phyloP scores from a whole-genome alignment of 768 basidiomycete species.

The Mycena floridula region DNA sequence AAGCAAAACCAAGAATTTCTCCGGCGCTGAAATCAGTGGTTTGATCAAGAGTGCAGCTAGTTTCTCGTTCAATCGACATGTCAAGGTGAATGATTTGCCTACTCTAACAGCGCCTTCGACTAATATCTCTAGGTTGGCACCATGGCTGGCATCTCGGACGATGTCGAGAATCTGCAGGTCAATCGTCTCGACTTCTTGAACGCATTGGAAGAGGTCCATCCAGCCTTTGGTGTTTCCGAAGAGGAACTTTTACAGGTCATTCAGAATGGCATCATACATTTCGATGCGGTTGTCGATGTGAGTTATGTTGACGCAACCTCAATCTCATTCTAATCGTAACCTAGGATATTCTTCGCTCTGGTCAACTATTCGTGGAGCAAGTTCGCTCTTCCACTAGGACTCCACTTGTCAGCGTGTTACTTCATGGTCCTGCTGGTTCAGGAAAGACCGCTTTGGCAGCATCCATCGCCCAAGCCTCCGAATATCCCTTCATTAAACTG shows the following conservation, averaged over 20 bases:
- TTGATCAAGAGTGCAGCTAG: constrained; percentile 96
- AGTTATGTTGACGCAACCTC: constrained; percentile 21
- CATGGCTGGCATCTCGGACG: constrained; percentile 93
- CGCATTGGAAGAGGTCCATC: constrained; percentile 91
- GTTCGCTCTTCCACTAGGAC: constrained; percentile 87
- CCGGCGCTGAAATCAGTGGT: constrained; percentile 93
- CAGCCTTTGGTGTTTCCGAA: constrained; percentile 96
- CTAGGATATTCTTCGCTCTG: constrained; percentile 82
- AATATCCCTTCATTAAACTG: constrained; percentile 97
- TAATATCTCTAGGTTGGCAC: constrained; percentile 76
- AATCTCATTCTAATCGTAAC: not conserved
- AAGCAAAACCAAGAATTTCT: constrained; percentile 88
- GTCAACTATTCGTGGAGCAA: constrained; percentile 87
- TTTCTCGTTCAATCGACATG: constrained; percentile 96
- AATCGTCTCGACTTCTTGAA: constrained; percentile 81
- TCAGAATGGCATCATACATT: constrained; percentile 96
- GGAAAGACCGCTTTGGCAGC: constrained; percentile 96
- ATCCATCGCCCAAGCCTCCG: constrained; percentile 88
- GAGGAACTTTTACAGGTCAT: constrained; percentile 91
- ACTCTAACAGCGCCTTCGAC: no score
- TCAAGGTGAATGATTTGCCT: constrained; percentile 49
- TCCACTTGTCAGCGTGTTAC: constrained; percentile 82
- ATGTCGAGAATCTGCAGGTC: constrained; percentile 90
- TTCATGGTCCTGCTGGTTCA: constrained; percentile 85
- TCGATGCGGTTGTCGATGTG: constrained; percentile 69